Evolutionary conservation across 2,329 filamentous ascomycete species (phyloP), one percentile per base, ranked within the genome.

Genomic region (Ampelomyces quisqualis): DNA sequence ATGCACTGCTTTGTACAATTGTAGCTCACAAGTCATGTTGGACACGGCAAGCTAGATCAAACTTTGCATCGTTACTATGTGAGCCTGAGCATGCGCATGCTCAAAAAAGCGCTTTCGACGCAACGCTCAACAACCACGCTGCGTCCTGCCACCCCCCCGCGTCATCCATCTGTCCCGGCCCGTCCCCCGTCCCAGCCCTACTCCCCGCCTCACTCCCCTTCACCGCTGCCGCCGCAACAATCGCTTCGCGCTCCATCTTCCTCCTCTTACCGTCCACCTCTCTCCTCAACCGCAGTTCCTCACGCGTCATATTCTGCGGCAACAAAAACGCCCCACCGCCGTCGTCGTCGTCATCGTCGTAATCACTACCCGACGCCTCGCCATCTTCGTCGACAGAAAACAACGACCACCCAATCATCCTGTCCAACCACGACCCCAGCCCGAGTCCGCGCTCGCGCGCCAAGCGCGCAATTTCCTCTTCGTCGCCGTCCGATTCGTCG

Each of bases 131-230:
- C 43, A 82, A 56, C 79, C 79, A 82, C 20, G 74, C 72, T 21
- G 76, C 78, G 66, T 82, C 79, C 45, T 76, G 71, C 79, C 79
- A 82, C 0, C 77, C 77, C 4, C 75, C 77, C 13, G 50, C 57
- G 11, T 65, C 65, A 17, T 67, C 62, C 5, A 49, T 38, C 15
- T 50, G 51, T 22, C 37, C 44, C 11, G 45, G 45, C 10, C 43
- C 34, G 9, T 47, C 45, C 15, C 44, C 44, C 9, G 41, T 51
- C 10, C 30, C 52, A 14, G 51, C 43, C 8, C 51, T 49, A 5
- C 52, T 47, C n/a, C 35, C 45, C 9, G 37, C 43, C 2, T 47
- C 49, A 11, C 43, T 35, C 13, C 40, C 56, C 19, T 62, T 70
- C 41, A 72, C 68, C 28, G 65, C 57, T 19, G 60, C 57, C 1